phyloP scores from a whole-genome alignment of 345 rosid species.

The Turritis glabra region DNA sequence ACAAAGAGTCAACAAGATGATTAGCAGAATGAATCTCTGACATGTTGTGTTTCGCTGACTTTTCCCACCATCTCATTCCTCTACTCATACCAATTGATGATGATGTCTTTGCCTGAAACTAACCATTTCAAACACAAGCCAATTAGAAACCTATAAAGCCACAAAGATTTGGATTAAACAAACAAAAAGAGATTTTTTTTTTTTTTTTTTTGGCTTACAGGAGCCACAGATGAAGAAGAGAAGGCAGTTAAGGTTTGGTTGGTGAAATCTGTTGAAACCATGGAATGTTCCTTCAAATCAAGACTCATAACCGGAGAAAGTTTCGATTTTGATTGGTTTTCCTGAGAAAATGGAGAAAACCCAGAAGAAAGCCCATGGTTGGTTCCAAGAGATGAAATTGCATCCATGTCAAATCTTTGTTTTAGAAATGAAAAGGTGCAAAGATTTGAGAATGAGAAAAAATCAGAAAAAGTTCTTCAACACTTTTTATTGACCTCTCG shows the following conservation, averaged over 20 bases:
- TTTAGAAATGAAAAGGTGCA: background rate
- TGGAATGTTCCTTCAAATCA: constrained; percentile 43
- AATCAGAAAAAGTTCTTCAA: background rate
- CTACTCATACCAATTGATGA: constrained; percentile 49
- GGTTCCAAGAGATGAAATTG: constrained; percentile 30
- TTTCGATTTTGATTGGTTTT: constrained; percentile 33
- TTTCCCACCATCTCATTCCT: constrained; percentile 79
- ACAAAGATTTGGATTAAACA: background rate
- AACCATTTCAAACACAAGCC: background rate
- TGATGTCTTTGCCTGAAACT: constrained; percentile 44
- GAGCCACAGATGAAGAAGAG: constrained; percentile 30
- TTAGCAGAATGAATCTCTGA: constrained; percentile 62
- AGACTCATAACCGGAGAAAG: constrained; percentile 35
- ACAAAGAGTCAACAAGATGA: constrained; percentile 59
- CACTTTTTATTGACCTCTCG: constrained; percentile 35
- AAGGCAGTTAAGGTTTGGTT: constrained; percentile 33
- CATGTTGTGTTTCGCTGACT: constrained; percentile 60
- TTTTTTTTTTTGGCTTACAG: constrained; percentile 38
- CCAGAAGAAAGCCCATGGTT: constrained; percentile 32
- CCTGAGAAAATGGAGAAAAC: constrained; percentile 27
- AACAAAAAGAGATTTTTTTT: background rate
- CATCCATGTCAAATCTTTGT: constrained; percentile 22
- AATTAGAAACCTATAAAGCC: background rate
- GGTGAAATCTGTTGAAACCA: constrained; percentile 34
- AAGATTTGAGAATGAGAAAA: background rate